Percentiles rank a stretch among this genome's conserved stretches.
phyloP scores from a whole-genome alignment of 371 early-diverging fungal species.

The Rhizopus stolonifer region DNA sequence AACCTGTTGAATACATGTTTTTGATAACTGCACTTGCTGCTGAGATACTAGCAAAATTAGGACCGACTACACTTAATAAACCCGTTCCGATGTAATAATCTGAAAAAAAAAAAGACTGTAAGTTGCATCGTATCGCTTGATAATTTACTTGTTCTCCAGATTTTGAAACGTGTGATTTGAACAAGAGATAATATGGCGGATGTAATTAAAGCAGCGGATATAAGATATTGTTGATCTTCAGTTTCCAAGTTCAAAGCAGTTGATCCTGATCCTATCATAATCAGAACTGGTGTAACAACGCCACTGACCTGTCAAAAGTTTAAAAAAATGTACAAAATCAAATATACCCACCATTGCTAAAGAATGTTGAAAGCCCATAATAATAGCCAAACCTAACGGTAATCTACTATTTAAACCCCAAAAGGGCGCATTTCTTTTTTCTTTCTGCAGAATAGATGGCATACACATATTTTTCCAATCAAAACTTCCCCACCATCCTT shows the following conservation, averaged over 20 bases:
- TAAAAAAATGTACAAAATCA: not conserved
- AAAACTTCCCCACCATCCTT: slow-evolving; percentile 63
- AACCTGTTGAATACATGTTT: slow-evolving; percentile 46
- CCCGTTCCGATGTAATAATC: slow-evolving; percentile 58
- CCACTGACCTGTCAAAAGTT: slow-evolving; percentile 54
- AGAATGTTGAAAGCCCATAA: slow-evolving; percentile 65
- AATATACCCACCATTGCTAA: slow-evolving; percentile 38
- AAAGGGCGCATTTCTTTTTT: slow-evolving; percentile 48
- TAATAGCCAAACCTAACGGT: slow-evolving; percentile 51
- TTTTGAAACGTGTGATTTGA: slow-evolving; percentile 61
- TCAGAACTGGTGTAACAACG: slow-evolving; percentile 59
- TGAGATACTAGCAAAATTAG: slow-evolving; percentile 57
- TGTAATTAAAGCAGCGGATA: slow-evolving; percentile 60
- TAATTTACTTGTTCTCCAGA: slow-evolving; percentile 40
- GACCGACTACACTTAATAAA: slow-evolving; percentile 55
- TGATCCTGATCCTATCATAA: slow-evolving; percentile 53
- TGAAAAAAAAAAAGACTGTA: slow-evolving; percentile 10
- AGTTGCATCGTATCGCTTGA: not conserved
- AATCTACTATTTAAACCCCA: slow-evolving; percentile 60
- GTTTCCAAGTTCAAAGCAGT: slow-evolving; percentile 47
- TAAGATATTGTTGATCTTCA: slow-evolving; percentile 51
- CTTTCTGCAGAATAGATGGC: slow-evolving; percentile 41
- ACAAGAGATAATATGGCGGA: slow-evolving; percentile 55
- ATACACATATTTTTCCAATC: slow-evolving; percentile 57
- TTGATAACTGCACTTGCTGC: slow-evolving; percentile 37